These are phyloP conservation scores for Jimgerdemannia flammicorona DNA, from an alignment of 192 early-diverging fungal genomes.

Conservation along the genomic window DNA sequence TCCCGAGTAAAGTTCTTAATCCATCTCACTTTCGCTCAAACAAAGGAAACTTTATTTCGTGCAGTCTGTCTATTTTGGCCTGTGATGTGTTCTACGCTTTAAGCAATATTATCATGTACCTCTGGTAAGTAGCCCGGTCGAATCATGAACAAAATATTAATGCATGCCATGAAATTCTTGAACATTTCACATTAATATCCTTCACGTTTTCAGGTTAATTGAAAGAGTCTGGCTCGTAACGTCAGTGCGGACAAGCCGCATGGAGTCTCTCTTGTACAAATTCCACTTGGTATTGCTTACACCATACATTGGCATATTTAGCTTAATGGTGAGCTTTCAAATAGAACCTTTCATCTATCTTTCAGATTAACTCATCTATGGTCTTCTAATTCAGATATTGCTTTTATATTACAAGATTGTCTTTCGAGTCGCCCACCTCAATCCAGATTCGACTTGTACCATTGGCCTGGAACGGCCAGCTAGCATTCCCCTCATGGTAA, in stretches of 20 bases:
- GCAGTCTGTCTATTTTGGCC: constrained; percentile 30
- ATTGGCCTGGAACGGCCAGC: constrained; percentile 26
- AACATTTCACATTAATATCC: background rate
- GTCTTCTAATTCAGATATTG: background rate
- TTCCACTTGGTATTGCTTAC: constrained; percentile 23
- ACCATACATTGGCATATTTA: constrained; percentile 31
- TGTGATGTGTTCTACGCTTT: constrained; percentile 39
- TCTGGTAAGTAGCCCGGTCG: constrained; percentile 14
- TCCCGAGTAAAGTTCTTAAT: background rate
- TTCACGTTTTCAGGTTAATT: constrained; percentile 19
- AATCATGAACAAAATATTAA: no score
- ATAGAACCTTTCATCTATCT: background rate
- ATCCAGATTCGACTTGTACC: constrained; percentile 21
- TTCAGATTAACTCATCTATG: background rate
- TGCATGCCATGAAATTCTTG: background rate
- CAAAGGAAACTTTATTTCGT: constrained; percentile 32
- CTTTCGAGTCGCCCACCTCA: constrained; percentile 21
- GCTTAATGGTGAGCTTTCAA: constrained; percentile 25
- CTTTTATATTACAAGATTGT: constrained; percentile 17
- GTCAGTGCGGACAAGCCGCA: constrained; percentile 9
- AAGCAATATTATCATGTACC: constrained; percentile 35
- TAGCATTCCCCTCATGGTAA: constrained; percentile 32
- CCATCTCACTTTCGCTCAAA: background rate
- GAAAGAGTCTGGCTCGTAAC: constrained; percentile 31
- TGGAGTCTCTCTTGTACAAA: constrained; percentile 21